Evolutionary conservation across 2,329 filamentous ascomycete genomes (phyloP).

Genomic region (Sarocladium kiliense): DNA sequence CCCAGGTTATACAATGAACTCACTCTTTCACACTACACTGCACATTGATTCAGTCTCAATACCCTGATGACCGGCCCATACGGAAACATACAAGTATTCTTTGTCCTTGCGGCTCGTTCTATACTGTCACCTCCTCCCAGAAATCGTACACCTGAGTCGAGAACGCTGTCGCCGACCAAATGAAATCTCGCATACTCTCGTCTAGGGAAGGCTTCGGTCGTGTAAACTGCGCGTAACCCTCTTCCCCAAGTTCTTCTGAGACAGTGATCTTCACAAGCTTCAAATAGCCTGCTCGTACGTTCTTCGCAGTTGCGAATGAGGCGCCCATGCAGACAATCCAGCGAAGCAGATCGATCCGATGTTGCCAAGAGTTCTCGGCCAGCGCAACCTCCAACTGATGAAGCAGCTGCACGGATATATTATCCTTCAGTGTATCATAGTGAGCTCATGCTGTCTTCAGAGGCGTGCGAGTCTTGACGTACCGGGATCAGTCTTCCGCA

Average conservation of each 20-base stretch:
- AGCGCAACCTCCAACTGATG: constrained; percentile 22
- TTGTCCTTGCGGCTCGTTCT: no score
- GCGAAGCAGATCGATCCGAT: constrained; percentile 24
- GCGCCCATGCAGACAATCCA: constrained; percentile 34
- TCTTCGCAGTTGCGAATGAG: constrained; percentile 26
- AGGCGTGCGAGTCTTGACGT: constrained; percentile 13
- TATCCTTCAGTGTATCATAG: no score
- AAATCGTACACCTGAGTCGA: constrained; percentile 21
- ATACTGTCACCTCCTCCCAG: constrained; percentile 25
- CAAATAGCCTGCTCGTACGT: constrained; percentile 17
- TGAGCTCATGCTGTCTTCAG: no score
- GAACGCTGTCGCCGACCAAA: constrained; percentile 35
- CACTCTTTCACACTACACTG: no score
- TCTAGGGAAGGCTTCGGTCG: constrained; percentile 26
- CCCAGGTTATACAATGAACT: no score
- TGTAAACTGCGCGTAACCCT: constrained; percentile 21
- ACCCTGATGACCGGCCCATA: no score
- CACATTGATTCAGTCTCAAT: no score
- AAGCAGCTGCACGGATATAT: constrained; percentile 26
- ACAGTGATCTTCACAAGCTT: background rate
- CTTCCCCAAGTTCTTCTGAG: background rate
- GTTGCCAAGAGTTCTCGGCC: constrained; percentile 26
- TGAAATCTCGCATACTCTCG: constrained; percentile 26
- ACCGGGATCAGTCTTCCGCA: constrained; percentile 31
- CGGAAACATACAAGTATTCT: no score